Conservation (phyloP, 2,329 filamentous ascomycete species). For the Fusarium phyllophilum region DNA sequence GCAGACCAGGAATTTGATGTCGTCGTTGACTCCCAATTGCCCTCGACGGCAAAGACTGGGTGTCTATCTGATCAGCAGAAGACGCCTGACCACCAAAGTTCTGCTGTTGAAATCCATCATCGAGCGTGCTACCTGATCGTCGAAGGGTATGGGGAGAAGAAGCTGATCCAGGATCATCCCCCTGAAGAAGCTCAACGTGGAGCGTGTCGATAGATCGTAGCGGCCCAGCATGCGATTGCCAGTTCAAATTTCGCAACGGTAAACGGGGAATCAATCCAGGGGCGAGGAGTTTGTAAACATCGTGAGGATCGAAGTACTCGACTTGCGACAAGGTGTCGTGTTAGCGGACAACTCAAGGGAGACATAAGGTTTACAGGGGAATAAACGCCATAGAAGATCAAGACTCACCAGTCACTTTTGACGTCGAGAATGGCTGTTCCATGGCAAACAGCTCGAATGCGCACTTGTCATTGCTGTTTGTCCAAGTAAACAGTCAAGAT, state of each 20-base stretch:
- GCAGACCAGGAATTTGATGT: constrained; percentile 94
- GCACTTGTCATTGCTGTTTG: constrained; percentile 46
- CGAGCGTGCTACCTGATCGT: constrained; percentile 51
- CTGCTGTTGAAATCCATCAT: constrained; percentile 72
- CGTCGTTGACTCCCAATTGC: constrained; percentile 64
- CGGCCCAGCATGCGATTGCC: constrained; percentile 93
- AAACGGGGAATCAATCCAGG: constrained; percentile 81
- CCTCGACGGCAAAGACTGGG: constrained; percentile 46
- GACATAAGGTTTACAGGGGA: neutral
- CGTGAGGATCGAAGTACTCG: constrained; percentile 95
- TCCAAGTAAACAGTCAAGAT: constrained; percentile 25
- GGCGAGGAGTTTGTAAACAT: constrained; percentile 84
- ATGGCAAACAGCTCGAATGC: constrained; percentile 54
- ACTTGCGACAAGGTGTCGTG: constrained; percentile 62
- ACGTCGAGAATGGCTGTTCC: constrained; percentile 76
- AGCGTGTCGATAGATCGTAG: constrained; percentile 93
- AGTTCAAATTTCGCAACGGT: constrained; percentile 91
- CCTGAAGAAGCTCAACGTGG: constrained; percentile 85
- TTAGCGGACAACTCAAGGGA: constrained; percentile 24
- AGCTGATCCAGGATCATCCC: constrained; percentile 58
- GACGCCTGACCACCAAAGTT: constrained; percentile 55
- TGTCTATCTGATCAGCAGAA: constrained; percentile 53
- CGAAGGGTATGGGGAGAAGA: constrained; percentile 46
- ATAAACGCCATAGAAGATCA: neutral
- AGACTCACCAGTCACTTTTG: constrained; percentile 77